Conservation (phyloP, 1,284 basidiomycete genomes). For the Exobasidium rhododendri region DNA sequence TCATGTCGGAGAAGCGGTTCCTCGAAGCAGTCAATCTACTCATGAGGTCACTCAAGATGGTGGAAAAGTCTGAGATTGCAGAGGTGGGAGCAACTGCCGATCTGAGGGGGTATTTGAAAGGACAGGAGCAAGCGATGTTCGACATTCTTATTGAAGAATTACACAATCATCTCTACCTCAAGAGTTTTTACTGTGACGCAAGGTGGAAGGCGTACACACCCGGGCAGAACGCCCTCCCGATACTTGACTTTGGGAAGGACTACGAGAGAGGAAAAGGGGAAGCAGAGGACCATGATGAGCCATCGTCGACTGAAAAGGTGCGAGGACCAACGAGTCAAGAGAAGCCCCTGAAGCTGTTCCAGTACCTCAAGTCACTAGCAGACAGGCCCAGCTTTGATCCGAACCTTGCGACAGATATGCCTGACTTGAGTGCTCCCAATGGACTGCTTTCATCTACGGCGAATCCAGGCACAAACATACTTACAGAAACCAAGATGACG, state of each 20-base stretch:
- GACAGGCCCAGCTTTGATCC: neutral
- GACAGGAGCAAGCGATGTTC: conserved; percentile 67
- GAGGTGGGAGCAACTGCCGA: conserved; percentile 92
- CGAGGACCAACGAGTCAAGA: neutral
- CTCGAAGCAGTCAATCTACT: conserved; percentile 84
- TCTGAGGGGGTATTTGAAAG: conserved; percentile 75
- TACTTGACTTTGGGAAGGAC: conserved; percentile 36
- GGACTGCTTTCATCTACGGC: neutral
- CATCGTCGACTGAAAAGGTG: neutral
- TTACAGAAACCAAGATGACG: conserved; percentile 1
- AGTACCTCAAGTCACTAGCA: conserved; percentile 4
- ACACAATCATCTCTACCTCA: conserved; percentile 95
- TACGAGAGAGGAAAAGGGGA: conserved; percentile 20
- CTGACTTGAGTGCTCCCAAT: neutral
- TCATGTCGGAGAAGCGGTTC: conserved; percentile 94
- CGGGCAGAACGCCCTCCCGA: conserved; percentile 64
- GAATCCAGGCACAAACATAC: neutral
- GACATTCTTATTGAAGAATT: conserved; percentile 91
- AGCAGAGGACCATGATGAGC: conserved; percentile 1
- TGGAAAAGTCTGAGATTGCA: conserved; percentile 85
- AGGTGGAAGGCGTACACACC: conserved; percentile 82
- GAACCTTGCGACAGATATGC: neutral
- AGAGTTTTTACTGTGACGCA: conserved; percentile 90
- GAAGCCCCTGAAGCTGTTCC: conserved; percentile 2
- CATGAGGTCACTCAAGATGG: conserved; percentile 80